Conservation (phyloP, 2,329 filamentous ascomycete genomes). For the Didymella pinodella region DNA sequence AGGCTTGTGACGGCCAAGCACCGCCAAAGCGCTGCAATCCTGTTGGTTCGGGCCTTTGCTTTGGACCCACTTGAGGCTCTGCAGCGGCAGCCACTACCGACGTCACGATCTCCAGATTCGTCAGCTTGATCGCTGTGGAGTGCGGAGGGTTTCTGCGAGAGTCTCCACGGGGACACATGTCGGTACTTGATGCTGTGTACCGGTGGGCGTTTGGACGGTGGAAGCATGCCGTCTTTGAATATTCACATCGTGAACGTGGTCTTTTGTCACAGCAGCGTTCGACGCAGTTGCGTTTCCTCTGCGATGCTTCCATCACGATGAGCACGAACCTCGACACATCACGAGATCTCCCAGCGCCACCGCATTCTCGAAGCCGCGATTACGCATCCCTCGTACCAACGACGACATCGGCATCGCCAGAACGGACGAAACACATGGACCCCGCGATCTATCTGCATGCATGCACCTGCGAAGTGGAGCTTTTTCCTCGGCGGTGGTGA, state of each 20-base stretch:
- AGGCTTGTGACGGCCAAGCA: constrained; percentile 18
- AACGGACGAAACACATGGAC: constrained; percentile 1
- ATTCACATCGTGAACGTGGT: no score
- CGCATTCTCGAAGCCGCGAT: background rate
- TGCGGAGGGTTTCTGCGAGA: background rate
- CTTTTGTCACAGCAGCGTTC: background rate
- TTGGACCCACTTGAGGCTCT: constrained; percentile 16
- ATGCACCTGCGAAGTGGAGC: constrained; percentile 11
- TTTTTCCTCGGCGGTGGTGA: background rate
- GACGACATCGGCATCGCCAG: background rate
- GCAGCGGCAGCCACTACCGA: constrained; percentile 1
- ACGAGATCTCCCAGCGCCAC: background rate
- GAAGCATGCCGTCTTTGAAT: background rate
- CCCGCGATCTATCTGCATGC: background rate
- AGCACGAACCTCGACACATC: constrained; percentile 3
- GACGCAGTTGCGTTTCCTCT: background rate
- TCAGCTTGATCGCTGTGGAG: constrained; percentile 7
- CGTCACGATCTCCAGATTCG: constrained; percentile 16
- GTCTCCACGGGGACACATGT: background rate
- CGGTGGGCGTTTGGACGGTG: background rate
- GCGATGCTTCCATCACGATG: background rate
- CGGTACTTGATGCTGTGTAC: background rate
- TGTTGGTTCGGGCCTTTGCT: constrained; percentile 16
- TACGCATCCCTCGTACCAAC: constrained; percentile 10
- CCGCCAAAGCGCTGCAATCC: constrained; percentile 9